Evolutionary conservation across 2,329 filamentous ascomycete species (phyloP).

Genomic region (Penicillium sp.): DNA sequence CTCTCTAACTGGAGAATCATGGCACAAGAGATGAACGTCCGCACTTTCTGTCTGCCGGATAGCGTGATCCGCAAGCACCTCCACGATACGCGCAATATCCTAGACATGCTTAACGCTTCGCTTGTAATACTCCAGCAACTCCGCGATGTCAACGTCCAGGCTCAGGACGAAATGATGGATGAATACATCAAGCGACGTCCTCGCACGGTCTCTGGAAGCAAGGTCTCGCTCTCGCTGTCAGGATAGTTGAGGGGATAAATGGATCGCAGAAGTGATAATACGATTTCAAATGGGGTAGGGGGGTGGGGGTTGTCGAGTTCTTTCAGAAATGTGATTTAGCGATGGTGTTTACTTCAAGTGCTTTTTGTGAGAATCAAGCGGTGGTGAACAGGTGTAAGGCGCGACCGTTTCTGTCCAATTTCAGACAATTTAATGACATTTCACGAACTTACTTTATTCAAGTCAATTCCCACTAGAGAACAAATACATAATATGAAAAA

Average conservation of each 20-base stretch:
- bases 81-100: slow-evolving; percentile 52
- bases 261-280: not conserved
- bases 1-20: slow-evolving; percentile 55
- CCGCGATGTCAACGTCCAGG: slow-evolving; percentile 41
- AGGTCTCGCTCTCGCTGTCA: no score
- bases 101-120: slow-evolving; percentile 55
- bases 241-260: not conserved
- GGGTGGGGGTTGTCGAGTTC: no score
- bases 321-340: no score
- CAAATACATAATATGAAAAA: not conserved
- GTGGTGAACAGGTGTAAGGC: not conserved
- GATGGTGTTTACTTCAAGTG: no score
- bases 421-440: not conserved
- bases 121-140: slow-evolving; percentile 43
- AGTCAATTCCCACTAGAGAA: no score
- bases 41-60: slow-evolving; percentile 57
- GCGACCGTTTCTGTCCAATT: not conserved
- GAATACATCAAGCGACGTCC: slow-evolving; percentile 30
- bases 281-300: no score
- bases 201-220: slow-evolving; percentile 6
- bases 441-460: no score
- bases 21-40: slow-evolving; percentile 52
- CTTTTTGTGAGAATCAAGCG: not conserved
- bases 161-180: slow-evolving; percentile 38
- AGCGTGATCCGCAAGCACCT: slow-evolving; percentile 55